These are phyloP conservation scores for Hysterangium stoloniferum DNA, from an alignment of 768 basidiomycete genomes.

Conservation along the genomic window DNA sequence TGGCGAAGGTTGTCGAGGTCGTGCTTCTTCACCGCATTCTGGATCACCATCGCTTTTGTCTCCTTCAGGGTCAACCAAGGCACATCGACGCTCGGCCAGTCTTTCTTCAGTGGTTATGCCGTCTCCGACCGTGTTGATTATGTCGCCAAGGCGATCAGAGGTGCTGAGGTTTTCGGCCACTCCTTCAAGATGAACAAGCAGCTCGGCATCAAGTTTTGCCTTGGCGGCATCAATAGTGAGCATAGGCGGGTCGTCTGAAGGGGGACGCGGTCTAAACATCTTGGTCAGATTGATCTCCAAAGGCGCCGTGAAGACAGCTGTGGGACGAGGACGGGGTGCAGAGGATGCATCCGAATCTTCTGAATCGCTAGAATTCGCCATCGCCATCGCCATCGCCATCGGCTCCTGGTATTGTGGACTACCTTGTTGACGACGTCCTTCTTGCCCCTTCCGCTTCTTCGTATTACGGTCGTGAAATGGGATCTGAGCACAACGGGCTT, in stretches of 20 bases:
- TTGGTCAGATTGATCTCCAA: constrained; percentile 2
- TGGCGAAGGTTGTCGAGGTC: background rate
- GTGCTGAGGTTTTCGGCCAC: background rate
- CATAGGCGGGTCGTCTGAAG: background rate
- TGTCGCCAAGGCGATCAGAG: background rate
- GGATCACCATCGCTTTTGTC: background rate
- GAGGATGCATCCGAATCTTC: constrained; percentile 11
- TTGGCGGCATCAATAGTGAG: background rate
- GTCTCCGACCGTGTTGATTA: background rate
- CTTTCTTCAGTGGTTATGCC: background rate
- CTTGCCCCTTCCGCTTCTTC: constrained; percentile 1
- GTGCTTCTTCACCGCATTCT: background rate
- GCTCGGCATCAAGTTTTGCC: background rate
- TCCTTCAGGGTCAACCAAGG: background rate
- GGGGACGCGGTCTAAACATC: constrained; percentile 3
- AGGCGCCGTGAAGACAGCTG: constrained; percentile 9
- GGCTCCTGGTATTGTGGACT: background rate
- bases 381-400: background rate
- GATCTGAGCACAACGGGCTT: constrained; percentile 38
- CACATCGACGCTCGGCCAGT: background rate
- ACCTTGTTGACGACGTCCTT: too few species aligned
- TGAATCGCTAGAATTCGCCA: constrained; percentile 1
- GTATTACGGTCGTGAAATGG: constrained; percentile 5
- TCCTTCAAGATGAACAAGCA: background rate
- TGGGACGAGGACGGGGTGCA: constrained; percentile 8